Percentiles rank a stretch among this genome's conserved stretches.
Evolutionary conservation across 2,329 filamentous ascomycete genomes (phyloP).

Genomic region (Alternaria angustiovoidea): DNA sequence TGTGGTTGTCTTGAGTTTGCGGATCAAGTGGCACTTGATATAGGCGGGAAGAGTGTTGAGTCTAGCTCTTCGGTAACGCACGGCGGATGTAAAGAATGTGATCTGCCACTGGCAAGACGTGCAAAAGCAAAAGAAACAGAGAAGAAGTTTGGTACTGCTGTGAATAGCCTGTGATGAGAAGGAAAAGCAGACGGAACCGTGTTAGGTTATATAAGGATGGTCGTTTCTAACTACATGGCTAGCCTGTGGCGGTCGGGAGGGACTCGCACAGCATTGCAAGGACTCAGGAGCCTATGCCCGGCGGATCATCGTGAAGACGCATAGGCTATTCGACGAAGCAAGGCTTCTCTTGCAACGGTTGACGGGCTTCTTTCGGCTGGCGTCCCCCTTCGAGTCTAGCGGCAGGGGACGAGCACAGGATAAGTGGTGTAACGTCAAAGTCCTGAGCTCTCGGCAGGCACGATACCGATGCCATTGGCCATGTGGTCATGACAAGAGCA

Average conservation of each 20-base stretch:
- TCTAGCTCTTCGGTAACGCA: constrained; percentile 35
- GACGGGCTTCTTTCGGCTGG: constrained; percentile 30
- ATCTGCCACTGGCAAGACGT: constrained; percentile 49
- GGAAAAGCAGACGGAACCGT: constrained; percentile 26
- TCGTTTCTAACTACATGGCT: constrained; percentile 24
- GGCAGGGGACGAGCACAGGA: constrained; percentile 25
- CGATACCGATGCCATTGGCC: constrained; percentile 34
- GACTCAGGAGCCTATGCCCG: constrained; percentile 32
- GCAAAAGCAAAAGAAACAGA: constrained; percentile 27
- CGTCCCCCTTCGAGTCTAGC: constrained; percentile 36
- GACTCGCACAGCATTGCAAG: constrained; percentile 22
- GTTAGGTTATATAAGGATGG: constrained; percentile 32
- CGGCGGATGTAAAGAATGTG: constrained; percentile 40
- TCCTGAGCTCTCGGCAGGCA: constrained; percentile 37
- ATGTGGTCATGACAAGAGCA: constrained; percentile 22
- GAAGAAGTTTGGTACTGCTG: constrained; percentile 33
- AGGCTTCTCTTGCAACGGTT: constrained; percentile 33
- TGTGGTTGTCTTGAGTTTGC: too few species aligned
- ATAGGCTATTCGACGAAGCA: constrained; percentile 39
- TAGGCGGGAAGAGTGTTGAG: constrained; percentile 20
- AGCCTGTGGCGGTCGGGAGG: constrained; percentile 31
- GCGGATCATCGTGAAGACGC: constrained; percentile 35
- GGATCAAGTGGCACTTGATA: constrained; percentile 9
- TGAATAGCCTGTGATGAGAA: constrained; percentile 34
- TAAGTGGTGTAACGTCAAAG: constrained; percentile 32